A percentile compares a stretch with the other conserved stretches of the same genome.
Evolutionary conservation across 2,329 filamentous ascomycete genomes (phyloP).

Genomic region (Colletotrichum orchidophilum): DNA sequence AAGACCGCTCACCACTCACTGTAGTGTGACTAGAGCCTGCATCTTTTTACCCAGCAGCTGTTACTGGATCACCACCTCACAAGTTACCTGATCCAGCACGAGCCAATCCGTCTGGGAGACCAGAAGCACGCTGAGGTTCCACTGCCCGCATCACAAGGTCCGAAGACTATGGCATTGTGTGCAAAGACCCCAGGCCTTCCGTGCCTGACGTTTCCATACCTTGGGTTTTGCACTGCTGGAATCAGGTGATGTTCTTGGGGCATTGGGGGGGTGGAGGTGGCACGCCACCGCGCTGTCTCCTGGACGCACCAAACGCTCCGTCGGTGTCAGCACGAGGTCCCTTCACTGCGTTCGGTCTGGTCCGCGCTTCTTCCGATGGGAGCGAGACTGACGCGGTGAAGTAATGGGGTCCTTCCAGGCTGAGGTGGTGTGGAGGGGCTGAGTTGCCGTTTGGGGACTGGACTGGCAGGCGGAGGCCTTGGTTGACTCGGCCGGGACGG

Average conservation of each 20-base stretch:
- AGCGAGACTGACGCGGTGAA: not conserved
- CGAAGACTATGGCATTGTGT: not conserved
- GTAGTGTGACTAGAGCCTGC: not conserved
- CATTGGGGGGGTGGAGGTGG: not conserved
- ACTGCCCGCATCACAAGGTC: not conserved
- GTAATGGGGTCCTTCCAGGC: not conserved
- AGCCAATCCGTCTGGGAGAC: too few relatives aligned
- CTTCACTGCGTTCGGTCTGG: not conserved
- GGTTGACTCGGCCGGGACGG: constrained; percentile 23
- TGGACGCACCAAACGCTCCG: not conserved
- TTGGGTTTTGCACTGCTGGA: constrained; percentile 8
- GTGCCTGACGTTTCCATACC: not conserved
- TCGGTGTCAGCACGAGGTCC: constrained; percentile 12
- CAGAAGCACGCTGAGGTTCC: not conserved
- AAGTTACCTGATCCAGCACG: not conserved
- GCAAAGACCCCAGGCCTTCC: not conserved
- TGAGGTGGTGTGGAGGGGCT: not conserved
- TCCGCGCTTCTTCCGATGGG: not conserved
- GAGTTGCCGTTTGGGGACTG: not conserved
- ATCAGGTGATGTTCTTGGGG: constrained; percentile 8
- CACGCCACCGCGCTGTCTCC: not conserved
- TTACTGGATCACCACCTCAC: not conserved
- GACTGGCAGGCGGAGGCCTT: not conserved
- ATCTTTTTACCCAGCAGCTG: not conserved
- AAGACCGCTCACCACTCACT: too few relatives aligned